Evolutionary conservation across 2,329 filamentous ascomycete genomes (phyloP).

Genomic region (Nigrospora sphaerica): DNA sequence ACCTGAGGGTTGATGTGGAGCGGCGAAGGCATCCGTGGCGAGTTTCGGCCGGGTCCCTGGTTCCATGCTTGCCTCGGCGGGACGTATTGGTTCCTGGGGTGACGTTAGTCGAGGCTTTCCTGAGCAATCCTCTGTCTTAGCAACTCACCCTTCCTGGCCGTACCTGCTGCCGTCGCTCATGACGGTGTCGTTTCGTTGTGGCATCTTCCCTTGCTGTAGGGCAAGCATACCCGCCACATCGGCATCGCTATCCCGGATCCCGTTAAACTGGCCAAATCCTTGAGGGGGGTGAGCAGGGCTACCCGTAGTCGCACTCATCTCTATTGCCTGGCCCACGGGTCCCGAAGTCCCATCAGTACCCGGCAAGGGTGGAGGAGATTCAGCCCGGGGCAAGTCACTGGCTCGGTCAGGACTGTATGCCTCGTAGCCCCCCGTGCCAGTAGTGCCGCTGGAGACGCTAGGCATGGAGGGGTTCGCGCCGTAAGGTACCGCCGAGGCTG

Average conservation of each 20-base stretch:
- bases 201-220: conserved; percentile 49
- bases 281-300: conserved; percentile 36
- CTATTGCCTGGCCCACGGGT: conserved; percentile 60
- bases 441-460: conserved; percentile 23
- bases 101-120: conserved; percentile 1
- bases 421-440: conserved; percentile 26
- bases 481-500: conserved; percentile 30
- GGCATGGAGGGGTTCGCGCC: conserved; percentile 28
- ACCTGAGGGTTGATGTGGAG: conserved; percentile 26
- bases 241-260: conserved; percentile 56
- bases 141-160: conserved; percentile 63
- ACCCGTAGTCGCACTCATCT: conserved; percentile 70
- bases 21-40: conserved; percentile 39
- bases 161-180: conserved; percentile 67
- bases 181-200: conserved; percentile 38
- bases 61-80: conserved; percentile 53
- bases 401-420: conserved; percentile 35
- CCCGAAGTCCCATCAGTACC: conserved; percentile 25
- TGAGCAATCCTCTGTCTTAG: conserved; percentile 12
- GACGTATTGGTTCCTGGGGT: conserved; percentile 40
- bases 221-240: conserved; percentile 70
- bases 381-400: conserved; percentile 48
- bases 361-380: conserved; percentile 56
- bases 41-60: conserved; percentile 33
- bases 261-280: conserved; percentile 36